phyloP scores from a whole-genome alignment of 805 yeast genomes.

The Grigorovia humatica region DNA sequence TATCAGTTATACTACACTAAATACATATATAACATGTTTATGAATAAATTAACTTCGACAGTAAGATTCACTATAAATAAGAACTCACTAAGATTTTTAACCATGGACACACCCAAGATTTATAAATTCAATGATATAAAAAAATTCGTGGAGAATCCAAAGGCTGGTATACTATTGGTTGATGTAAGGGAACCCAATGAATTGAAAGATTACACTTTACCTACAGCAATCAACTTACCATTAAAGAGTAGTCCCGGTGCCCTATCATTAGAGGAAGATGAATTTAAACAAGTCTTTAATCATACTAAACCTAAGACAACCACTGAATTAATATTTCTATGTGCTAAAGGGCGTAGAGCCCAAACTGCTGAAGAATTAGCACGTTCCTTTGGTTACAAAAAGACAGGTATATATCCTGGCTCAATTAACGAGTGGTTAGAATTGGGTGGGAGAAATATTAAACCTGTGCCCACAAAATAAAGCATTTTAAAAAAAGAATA shows the following conservation, averaged over 20 bases:
- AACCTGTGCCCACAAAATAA: slow-evolving; percentile 3
- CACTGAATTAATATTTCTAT: slow-evolving; percentile 76
- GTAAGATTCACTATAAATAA: background rate
- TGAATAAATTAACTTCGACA: background rate
- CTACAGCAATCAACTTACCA: slow-evolving; percentile 79
- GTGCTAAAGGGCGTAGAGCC: slow-evolving; percentile 88
- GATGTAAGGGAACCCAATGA: slow-evolving; percentile 94
- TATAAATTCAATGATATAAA: slow-evolving; percentile 43
- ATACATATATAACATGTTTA: background rate
- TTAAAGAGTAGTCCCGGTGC: slow-evolving; percentile 90
- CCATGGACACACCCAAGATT: slow-evolving; percentile 31
- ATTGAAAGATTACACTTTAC: slow-evolving; percentile 60
- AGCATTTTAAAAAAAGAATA: background rate
- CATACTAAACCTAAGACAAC: slow-evolving; percentile 65
- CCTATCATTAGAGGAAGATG: slow-evolving; percentile 64
- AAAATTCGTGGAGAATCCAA: slow-evolving; percentile 37
- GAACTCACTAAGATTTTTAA: slow-evolving; percentile 1
- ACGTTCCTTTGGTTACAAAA: slow-evolving; percentile 73
- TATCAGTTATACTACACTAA: background rate
- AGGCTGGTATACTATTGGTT: slow-evolving; percentile 47
- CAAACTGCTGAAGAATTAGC: slow-evolving; percentile 89
- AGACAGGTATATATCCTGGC: slow-evolving; percentile 80
- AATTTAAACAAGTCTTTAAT: slow-evolving; percentile 72
- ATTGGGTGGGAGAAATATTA: slow-evolving; percentile 17
- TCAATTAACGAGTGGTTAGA: slow-evolving; percentile 77